Evolutionary conservation across 352 stramenopile species (phyloP), one percentile per base, ranked within the genome.

Genomic region (Saprolegnia parasitica): DNA sequence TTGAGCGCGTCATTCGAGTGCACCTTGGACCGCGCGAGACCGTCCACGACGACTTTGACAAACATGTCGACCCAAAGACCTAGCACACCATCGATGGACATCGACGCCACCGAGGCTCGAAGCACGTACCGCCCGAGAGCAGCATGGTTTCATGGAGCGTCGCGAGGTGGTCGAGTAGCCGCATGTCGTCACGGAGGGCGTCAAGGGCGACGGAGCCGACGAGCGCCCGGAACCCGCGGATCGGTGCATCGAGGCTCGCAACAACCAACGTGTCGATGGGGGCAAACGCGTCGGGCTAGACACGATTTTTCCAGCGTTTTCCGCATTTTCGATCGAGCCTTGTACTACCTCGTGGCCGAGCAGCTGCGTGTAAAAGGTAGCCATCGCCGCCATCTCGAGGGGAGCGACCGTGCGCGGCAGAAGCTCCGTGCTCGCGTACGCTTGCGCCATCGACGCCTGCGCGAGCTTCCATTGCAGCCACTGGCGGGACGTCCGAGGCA

Each of bases 31-130:
- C 18, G 10, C 0, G 47, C 54, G 1, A 70, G 46, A 13, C 63
- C 63, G 10, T 13, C 29, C 9, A 56, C 55, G 24, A 70, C 40
- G 20, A 26, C 46, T 50, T 70, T 52, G 42, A 70, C 47, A 40
- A 70, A 70, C 4, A 24, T 15, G 20, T 70, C 63, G 37, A 70
- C 63, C 63, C 63, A 70, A 4, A 70, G 16, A 49, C 63, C 63
- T 70, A 23, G 4, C 29, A 18, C 11, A 21, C 20, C n/a, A n/a
- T n/a, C n/a, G n/a, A n/a, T n/a, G n/a, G n/a, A n/a, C n/a, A n/a
- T 52, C 39, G 6, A 46, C 45, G 5, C 24, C 18, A 24, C 39
- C 23, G n/a, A 35, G 5, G 35, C n/a, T 1, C 29, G 2, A 35
- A 35, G 29, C 5, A 56, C 29, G 23, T 56, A 70, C 63, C 63